Conservation (phyloP, 2,329 filamentous ascomycete genomes). For the Pseudogymnoascus sp. region DNA sequence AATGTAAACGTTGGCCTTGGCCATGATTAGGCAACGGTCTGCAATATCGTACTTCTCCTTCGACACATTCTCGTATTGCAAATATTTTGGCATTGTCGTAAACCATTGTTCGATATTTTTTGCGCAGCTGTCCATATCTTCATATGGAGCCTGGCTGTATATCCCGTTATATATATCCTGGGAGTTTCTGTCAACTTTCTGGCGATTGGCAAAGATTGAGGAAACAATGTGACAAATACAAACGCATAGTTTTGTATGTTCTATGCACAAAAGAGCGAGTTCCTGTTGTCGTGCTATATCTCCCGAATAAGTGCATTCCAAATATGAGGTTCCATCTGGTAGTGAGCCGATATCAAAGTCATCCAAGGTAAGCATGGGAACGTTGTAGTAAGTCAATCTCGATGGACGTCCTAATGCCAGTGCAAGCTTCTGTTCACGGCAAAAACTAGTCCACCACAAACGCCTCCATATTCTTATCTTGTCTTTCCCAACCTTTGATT, state of each 20-base stretch:
- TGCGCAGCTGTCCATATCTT: background rate
- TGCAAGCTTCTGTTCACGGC: conserved; percentile 81
- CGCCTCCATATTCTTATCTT: conserved; percentile 79
- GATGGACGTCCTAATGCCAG: conserved; percentile 84
- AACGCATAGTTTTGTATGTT: conserved; percentile 78
- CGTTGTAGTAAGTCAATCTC: conserved; percentile 86
- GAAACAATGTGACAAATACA: conserved; percentile 74
- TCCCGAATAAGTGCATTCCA: conserved; percentile 58
- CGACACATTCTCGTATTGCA: background rate
- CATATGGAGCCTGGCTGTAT: background rate
- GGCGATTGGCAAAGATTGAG: background rate
- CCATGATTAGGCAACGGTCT: background rate
- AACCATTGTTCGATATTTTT: background rate
- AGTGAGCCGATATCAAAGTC: conserved; percentile 72
- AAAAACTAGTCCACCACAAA: conserved; percentile 94
- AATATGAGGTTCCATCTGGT: conserved; percentile 60
- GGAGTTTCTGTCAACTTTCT: background rate
- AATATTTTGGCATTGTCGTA: background rate
- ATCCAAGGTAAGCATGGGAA: conserved; percentile 71
- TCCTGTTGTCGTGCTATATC: conserved; percentile 64
- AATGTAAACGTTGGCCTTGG: background rate
- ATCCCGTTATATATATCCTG: background rate
- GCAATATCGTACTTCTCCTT: background rate
- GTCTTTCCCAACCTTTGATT: conserved; percentile 59
- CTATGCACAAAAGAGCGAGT: conserved; percentile 76